Evolutionary conservation across 441 rosid species (phyloP), one percentile per base, ranked within the genome.

Genomic region (Gossypium schwendimanii): DNA sequence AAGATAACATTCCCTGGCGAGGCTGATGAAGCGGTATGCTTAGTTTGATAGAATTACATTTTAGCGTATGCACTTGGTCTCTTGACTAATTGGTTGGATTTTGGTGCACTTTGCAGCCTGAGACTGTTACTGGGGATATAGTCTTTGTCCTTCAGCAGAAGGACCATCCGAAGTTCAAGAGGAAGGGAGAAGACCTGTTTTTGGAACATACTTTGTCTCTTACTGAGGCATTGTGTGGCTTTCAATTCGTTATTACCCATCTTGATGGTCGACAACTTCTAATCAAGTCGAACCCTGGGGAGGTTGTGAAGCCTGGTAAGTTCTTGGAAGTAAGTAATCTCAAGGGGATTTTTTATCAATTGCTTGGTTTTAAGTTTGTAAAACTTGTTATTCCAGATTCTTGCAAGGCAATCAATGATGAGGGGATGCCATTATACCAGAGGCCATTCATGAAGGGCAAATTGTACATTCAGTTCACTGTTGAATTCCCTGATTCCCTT

Each of bases 361-460:
- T 70, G 52, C 26, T 57, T 1, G 4, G 2, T n/a, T 6, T 11
- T 31, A 69, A 63, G 33, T 44, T 5, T 31, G 14, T 8, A 14
- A 17, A 63, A n/a, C 45, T 49, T 24, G 3, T 67, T 52, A 10
- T 2, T 58, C 69, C 77, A 90, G 98, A 85, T 83, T 86, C 93
- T 10, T 87, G 52, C 73, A 89, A 91, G 86, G 90, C 89, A 18
- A 87, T 92, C 28, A 83, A 84, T 1, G 92, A 92, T 0, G 96
- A 92, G 84, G 97, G 97, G 0, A 92, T 92, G 96, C 94, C 93
- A 0, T 33, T 87, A 69, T 83, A 87, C 84, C 89, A 80, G 70
- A 83, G 86, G 72, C 82, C 94, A 2, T 90, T 92, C 88, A 86
- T 87, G 89, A 90, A 86, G 81, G 98, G 94, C 11, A 90, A 87